These are phyloP conservation scores for Diaporthe ilicicola DNA, from an alignment of 2,329 filamentous ascomycete genomes.

Conservation along the genomic window DNA sequence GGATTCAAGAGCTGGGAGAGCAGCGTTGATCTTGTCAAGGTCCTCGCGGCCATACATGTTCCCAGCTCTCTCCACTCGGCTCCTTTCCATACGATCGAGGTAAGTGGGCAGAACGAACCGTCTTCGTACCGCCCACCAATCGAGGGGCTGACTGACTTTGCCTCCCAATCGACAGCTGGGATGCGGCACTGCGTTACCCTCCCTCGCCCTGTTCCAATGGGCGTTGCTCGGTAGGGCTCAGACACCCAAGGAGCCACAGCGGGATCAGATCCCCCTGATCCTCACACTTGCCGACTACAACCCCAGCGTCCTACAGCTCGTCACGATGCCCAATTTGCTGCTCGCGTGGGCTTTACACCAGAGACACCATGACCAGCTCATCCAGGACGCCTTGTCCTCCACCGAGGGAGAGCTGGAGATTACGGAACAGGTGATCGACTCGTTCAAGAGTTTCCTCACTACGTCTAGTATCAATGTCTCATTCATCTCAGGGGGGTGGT, in stretches of 20 bases:
- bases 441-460: constrained; percentile 65
- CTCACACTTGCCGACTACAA: constrained; percentile 84
- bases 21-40: constrained; percentile 79
- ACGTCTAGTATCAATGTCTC: constrained; percentile 62
- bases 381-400: constrained; percentile 55
- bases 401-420: constrained; percentile 71
- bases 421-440: constrained; percentile 62
- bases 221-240: constrained; percentile 39
- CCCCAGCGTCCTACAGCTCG: constrained; percentile 77
- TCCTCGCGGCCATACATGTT: constrained; percentile 57
- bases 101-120: constrained; percentile 44
- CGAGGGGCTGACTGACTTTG: constrained; percentile 34
- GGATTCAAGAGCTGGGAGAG: constrained; percentile 94
- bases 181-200: constrained; percentile 80
- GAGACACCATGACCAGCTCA: constrained; percentile 45
- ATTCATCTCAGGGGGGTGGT: constrained; percentile 82
- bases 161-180: constrained; percentile 65
- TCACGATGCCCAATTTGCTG: constrained; percentile 81
- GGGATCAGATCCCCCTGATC: constrained; percentile 50
- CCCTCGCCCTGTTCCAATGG: constrained; percentile 75
- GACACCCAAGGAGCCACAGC: background rate
- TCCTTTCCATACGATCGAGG: constrained; percentile 61
- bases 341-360: constrained; percentile 70
- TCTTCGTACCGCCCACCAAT: constrained; percentile 25
- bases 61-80: constrained; percentile 44